phyloP scores from a whole-genome alignment of 2,329 filamentous ascomycete genomes.

The Aspergillus felis region DNA sequence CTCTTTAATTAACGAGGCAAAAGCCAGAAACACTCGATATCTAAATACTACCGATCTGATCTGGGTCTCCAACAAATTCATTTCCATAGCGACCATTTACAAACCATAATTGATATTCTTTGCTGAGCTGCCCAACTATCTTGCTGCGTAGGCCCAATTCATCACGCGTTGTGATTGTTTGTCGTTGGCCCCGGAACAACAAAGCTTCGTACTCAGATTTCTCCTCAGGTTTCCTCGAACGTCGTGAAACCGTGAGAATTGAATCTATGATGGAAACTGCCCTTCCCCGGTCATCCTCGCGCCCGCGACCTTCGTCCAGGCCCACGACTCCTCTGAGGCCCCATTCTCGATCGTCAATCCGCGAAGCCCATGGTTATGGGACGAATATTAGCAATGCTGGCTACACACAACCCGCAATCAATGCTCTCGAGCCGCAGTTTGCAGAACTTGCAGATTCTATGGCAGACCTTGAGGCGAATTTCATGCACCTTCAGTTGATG shows the following conservation, averaged over 20 bases:
- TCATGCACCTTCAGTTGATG: constrained; percentile 96
- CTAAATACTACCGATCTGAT: not conserved
- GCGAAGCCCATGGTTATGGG: constrained; percentile 63
- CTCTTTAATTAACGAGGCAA: not conserved
- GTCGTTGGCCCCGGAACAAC: not conserved
- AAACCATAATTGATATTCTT: not conserved
- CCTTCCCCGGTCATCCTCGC: constrained; percentile 53
- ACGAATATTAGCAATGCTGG: constrained; percentile 28
- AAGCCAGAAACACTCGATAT: not conserved
- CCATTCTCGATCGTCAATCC: constrained; percentile 82
- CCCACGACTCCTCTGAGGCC: constrained; percentile 90
- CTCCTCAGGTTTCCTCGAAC: not conserved
- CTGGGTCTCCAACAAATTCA: not conserved
- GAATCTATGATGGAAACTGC: constrained; percentile 26
- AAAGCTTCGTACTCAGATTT: not conserved
- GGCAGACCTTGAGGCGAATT: constrained; percentile 93
- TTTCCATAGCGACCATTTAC: not conserved
- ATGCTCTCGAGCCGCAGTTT: constrained; percentile 82
- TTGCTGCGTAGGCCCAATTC: not conserved
- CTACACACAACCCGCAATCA: constrained; percentile 61
- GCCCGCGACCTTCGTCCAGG: constrained; percentile 61
- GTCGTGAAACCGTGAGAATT: constrained; percentile 3
- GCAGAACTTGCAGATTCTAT: constrained; percentile 90
- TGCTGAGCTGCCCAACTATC: not conserved
- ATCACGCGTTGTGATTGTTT: not conserved